Evolutionary conservation across 495 filamentous ascomycete genomes (phyloP), one percentile per base, ranked within the genome.

Genomic region (Bacidia rubella): DNA sequence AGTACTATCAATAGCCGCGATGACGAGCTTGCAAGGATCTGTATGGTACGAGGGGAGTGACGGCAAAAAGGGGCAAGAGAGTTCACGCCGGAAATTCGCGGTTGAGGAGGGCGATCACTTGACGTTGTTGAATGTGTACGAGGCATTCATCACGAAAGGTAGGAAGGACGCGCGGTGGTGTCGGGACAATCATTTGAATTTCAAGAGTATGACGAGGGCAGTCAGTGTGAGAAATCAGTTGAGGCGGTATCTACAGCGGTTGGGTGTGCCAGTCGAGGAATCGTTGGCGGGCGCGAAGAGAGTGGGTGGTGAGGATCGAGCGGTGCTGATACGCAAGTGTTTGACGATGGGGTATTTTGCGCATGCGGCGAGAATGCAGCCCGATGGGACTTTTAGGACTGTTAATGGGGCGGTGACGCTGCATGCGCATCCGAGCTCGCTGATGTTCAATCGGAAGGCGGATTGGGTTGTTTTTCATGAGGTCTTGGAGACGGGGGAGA

Each of bases 391-490:
- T 12, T 97, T 96, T 60, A 80, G 76, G 59, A 88, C 85, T 23
- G 79, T 93, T 42, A 82, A 78, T 51, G 88, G 86, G 11, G 79
- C 77, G 5, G 67, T 76, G 38, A 77, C 78, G 41, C 70, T 98
- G 32, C 79, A 94, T 70, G 87, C 88, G 19, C 92, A 98, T 68
- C 93, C 92, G 2, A 93, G 80, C 60, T 92, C 86, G 17, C 66
- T 98, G 60, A 88, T 98, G 83, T 97, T 97, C 74, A 95, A 96
- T 68, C 80, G 92, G 42, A 96, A 94, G 71, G 88, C 86, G 17
- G 90, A 97, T 58, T 98, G 92, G 92, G 90, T 98, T 10, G 79
- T 98, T 40, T 98, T 97, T 62, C 85, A 93, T 61, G 93, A 97
- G 64, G 79, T 96, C 48, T 79, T 95, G 73, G 89, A 98, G 67